Evolutionary conservation across 306 rosid species (phyloP).

Genomic region (Canavalia ensiformis): DNA sequence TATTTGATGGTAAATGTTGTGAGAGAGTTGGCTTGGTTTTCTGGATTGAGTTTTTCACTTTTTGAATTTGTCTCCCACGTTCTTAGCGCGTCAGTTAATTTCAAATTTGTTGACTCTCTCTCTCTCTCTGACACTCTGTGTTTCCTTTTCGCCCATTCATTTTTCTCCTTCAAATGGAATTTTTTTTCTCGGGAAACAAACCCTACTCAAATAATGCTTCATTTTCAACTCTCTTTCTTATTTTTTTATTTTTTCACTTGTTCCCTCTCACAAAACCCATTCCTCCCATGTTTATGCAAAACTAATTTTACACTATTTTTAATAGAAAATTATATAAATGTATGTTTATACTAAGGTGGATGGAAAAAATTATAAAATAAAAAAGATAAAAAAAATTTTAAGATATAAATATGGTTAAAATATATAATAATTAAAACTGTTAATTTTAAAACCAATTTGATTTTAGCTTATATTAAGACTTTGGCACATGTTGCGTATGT

Average conservation of each 20-base stretch:
- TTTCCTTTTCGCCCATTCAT: background rate
- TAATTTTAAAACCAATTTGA: background rate
- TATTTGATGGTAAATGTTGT: background rate
- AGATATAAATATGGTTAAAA: background rate
- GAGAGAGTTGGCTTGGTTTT: background rate
- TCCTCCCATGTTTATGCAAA: background rate
- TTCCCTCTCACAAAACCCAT: constrained; percentile 2
- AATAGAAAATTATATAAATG: too few relatives aligned
- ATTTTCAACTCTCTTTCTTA: constrained; percentile 13
- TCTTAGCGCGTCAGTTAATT: constrained; percentile 11
- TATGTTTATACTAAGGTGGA: too few relatives aligned
- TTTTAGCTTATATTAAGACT: constrained; percentile 1
- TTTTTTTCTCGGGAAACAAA: constrained; percentile 45
- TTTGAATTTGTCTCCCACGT: background rate
- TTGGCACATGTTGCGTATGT: constrained; percentile 24
- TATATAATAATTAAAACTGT: too few relatives aligned
- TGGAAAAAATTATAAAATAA: too few relatives aligned
- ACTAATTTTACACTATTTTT: too few relatives aligned
- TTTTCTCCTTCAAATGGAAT: constrained; percentile 27
- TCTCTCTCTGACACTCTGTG: background rate
- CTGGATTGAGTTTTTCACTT: background rate
- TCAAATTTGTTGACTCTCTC: constrained; percentile 41
- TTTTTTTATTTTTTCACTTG: background rate
- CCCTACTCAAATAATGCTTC: constrained; percentile 15
- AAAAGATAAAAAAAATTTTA: background rate